A percentile compares a stretch with the other conserved stretches of the same genome.
phyloP scores from a whole-genome alignment of 306 rosid species.

The Trichosanthes truncata region DNA sequence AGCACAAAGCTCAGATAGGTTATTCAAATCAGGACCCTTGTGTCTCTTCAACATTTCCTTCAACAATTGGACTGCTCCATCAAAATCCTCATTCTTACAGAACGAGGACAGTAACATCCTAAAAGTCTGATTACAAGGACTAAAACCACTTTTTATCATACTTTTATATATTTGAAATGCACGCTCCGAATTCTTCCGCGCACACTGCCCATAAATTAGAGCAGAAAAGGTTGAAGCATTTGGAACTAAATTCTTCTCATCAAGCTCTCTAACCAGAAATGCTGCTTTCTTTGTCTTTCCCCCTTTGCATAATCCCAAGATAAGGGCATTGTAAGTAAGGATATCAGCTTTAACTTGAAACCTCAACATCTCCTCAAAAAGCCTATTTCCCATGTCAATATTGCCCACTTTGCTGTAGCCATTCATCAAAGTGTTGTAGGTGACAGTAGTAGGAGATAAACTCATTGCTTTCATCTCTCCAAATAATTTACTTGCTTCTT shows the following conservation, averaged over 20 bases:
- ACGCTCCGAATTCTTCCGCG: conserved; percentile 47
- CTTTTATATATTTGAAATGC: conserved; percentile 55
- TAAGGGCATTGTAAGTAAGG: conserved; percentile 68
- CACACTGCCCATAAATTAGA: conserved; percentile 58
- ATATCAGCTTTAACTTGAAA: conserved; percentile 52
- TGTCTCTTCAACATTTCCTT: conserved; percentile 54
- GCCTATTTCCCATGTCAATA: conserved; percentile 42
- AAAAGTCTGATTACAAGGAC: conserved; percentile 43
- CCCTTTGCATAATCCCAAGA: conserved; percentile 72
- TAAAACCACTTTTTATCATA: conserved; percentile 63
- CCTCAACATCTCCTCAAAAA: conserved; percentile 66
- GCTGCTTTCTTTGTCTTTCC: conserved; percentile 86
- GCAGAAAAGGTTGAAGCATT: conserved; percentile 71
- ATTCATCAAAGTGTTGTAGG: conserved; percentile 61
- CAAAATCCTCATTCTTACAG: conserved; percentile 54
- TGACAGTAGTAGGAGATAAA: conserved; percentile 52
- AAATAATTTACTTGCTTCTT: conserved; percentile 55
- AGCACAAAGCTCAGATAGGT: conserved; percentile 34
- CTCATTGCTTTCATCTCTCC: conserved; percentile 51
- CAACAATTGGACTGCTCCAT: conserved; percentile 58
- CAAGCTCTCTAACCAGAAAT: conserved; percentile 52
- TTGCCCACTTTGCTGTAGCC: conserved; percentile 56
- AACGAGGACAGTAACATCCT: conserved; percentile 42
- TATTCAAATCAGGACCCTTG: conserved; percentile 33
- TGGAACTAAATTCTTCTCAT: conserved; percentile 46